These are phyloP conservation scores for Phaeoacremonium minimum DNA, from an alignment of 2,329 filamentous ascomycete species.

Conservation along the genomic window DNA sequence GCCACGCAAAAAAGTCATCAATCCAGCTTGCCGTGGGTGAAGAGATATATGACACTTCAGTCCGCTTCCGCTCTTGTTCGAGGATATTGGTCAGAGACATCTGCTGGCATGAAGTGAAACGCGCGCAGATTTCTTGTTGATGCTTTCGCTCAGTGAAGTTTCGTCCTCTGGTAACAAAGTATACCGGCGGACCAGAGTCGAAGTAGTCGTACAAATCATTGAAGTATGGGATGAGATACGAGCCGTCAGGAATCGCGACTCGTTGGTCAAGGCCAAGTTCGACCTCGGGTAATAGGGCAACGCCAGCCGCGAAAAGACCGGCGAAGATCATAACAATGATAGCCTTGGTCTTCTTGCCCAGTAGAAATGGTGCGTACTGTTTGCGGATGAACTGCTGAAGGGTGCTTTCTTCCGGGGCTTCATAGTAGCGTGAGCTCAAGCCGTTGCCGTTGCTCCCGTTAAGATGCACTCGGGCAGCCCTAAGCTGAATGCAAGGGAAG, in stretches of 20 bases:
- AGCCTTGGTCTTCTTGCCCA: constrained; percentile 77
- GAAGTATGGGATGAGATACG: constrained; percentile 94
- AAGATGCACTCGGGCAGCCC: constrained; percentile 65
- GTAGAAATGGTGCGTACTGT: constrained; percentile 75
- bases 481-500: constrained; percentile 82
- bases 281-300: constrained; percentile 81
- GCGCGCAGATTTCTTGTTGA: constrained; percentile 84
- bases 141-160: constrained; percentile 72
- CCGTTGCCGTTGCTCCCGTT: constrained; percentile 55
- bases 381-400: constrained; percentile 89
- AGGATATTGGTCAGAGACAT: constrained; percentile 84
- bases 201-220: constrained; percentile 94
- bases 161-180: constrained; percentile 82
- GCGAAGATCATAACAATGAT: constrained; percentile 76
- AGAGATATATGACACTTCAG: constrained; percentile 82
- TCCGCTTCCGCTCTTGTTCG: constrained; percentile 89
- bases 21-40: constrained; percentile 92
- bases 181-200: constrained; percentile 86
- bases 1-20: constrained; percentile 93
- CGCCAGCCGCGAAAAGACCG: constrained; percentile 77
- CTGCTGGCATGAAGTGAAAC: constrained; percentile 83
- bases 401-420: constrained; percentile 76
- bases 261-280: constrained; percentile 89
- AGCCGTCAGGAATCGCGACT: constrained; percentile 88
- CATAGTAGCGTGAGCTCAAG: constrained; percentile 56